Conservation (phyloP, 305 asterid species). For the Solanum aculeatissimum region DNA sequence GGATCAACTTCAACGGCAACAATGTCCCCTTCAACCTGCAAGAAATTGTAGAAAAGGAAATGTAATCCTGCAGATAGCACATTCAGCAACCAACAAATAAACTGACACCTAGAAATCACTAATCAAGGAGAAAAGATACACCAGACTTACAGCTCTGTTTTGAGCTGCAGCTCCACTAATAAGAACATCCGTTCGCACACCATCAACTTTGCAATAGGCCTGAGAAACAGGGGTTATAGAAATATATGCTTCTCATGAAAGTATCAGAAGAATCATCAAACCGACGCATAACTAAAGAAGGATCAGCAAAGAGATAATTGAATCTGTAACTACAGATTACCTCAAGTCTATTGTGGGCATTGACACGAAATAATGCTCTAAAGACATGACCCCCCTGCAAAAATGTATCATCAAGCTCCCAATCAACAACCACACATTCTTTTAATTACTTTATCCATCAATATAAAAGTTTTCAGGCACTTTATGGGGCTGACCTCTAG, state of each 20-base stretch:
- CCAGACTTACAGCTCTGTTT: slow-evolving; percentile 67
- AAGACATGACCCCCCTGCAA: slow-evolving; percentile 52
- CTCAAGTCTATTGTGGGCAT: slow-evolving; percentile 76
- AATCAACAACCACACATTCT: not conserved
- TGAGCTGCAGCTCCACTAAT: slow-evolving; percentile 45
- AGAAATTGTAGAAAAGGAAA: not conserved
- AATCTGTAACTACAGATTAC: slow-evolving; percentile 20
- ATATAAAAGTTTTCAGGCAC: not conserved
- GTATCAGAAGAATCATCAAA: not conserved
- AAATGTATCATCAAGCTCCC: not conserved
- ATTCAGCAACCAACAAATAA: not conserved
- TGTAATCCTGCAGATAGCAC: not conserved
- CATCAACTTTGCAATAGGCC: slow-evolving; percentile 80
- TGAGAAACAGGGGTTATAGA: slow-evolving; percentile 12
- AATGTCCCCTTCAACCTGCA: slow-evolving; percentile 77
- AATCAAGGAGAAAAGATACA: not conserved
- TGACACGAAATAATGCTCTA: slow-evolving; percentile 66
- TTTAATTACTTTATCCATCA: not conserved
- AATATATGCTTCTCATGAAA: not conserved
- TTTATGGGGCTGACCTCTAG: slow-evolving; percentile 36
- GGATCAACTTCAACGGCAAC: slow-evolving; percentile 72
- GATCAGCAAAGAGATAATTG: not conserved
- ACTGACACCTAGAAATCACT: not conserved
- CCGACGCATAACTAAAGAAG: not conserved
- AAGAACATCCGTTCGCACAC: slow-evolving; percentile 53